These are phyloP conservation scores for Aspergillus pseudonomiae DNA, from an alignment of 2,329 filamentous ascomycete genomes.

Conservation along the genomic window DNA sequence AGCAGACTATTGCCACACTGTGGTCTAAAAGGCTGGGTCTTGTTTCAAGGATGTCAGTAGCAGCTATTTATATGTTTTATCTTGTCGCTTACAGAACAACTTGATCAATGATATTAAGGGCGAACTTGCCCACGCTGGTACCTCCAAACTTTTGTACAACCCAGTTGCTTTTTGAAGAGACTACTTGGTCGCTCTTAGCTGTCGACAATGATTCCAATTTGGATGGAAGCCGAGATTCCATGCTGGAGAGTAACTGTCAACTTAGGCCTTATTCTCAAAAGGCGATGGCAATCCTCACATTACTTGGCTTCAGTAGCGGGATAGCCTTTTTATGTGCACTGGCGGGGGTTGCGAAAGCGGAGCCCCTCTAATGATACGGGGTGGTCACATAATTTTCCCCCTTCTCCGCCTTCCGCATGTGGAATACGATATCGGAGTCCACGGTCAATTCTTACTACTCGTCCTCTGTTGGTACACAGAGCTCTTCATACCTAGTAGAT, in stretches of 20 bases:
- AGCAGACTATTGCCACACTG: conserved; percentile 90
- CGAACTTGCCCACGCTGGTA: conserved; percentile 93
- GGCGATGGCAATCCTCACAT: conserved; percentile 9
- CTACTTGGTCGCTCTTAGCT: conserved; percentile 18
- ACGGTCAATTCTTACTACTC: too few relatives aligned
- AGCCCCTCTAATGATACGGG: conserved; percentile 22
- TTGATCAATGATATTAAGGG: conserved; percentile 71
- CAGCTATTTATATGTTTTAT: not conserved
- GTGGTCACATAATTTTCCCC: conserved; percentile 13
- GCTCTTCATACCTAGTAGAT: too few relatives aligned
- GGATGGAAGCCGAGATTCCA: conserved; percentile 20
- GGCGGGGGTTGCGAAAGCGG: conserved; percentile 34
- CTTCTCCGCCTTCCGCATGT: conserved; percentile 16
- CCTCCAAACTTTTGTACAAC: conserved; percentile 94
- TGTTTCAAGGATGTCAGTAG: conserved; percentile 8
- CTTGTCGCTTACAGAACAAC: conserved; percentile 64
- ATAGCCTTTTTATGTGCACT: conserved; percentile 26
- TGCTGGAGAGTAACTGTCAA: conserved; percentile 14
- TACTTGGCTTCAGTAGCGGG: conserved; percentile 23
- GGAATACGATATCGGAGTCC: conserved; percentile 19
- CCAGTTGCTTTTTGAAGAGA: conserved; percentile 58
- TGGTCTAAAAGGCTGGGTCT: conserved; percentile 67
- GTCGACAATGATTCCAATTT: conserved; percentile 17
- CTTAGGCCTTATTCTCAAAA: not conserved
- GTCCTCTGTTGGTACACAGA: too few relatives aligned